Conservation (phyloP, 2,329 filamentous ascomycete species). For the Pseudogymnoascus verrucosus region DNA sequence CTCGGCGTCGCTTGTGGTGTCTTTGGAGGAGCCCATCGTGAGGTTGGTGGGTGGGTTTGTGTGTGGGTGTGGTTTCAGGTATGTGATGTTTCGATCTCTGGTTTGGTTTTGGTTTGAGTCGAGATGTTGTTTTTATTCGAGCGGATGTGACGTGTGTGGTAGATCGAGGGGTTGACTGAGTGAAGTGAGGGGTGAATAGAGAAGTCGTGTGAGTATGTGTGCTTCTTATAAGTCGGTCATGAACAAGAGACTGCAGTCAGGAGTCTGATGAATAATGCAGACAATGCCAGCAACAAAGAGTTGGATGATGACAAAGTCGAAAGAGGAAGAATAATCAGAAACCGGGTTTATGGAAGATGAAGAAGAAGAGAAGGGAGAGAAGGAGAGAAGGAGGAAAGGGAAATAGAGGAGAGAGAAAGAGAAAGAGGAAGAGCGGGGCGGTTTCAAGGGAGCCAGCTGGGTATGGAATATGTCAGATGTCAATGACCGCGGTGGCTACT, state of each 20-base stretch:
- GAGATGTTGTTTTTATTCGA: background rate
- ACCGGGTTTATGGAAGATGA: background rate
- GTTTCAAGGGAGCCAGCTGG: background rate
- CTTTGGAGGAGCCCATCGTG: background rate
- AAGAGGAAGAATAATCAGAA: background rate
- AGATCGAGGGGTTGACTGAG: background rate
- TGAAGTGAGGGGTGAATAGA: background rate
- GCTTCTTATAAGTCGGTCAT: constrained; percentile 6
- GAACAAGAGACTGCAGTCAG: background rate
- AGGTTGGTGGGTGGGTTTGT: background rate
- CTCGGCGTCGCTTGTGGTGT: constrained; percentile 44
- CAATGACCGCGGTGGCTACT: constrained; percentile 2
- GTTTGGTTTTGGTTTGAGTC: background rate
- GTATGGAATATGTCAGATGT: constrained; percentile 4
- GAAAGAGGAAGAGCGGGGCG: background rate
- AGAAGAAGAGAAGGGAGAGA: background rate
- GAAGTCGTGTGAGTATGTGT: background rate
- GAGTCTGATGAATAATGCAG: constrained; percentile 1
- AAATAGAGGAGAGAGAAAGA: background rate
- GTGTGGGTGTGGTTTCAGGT: background rate
- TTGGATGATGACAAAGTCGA: background rate
- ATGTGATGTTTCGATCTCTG: constrained; percentile 3
- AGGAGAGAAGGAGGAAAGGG: background rate
- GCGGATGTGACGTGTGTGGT: background rate
- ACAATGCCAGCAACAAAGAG: background rate